phyloP scores from a whole-genome alignment of 345 rosid genomes.

The Psidium guajava region DNA sequence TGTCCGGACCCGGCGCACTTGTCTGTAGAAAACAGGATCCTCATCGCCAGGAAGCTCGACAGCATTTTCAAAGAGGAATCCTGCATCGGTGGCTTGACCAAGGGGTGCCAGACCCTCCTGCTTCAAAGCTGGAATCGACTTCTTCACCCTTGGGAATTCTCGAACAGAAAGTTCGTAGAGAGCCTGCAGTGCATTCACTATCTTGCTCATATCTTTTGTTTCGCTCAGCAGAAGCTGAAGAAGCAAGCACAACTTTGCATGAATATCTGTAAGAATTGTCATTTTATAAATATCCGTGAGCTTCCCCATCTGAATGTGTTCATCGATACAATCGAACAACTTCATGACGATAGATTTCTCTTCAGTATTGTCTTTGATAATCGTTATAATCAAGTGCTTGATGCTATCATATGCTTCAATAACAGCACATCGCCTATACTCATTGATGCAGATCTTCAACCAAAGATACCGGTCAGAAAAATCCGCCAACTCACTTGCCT shows the following conservation, averaged over 20 bases:
- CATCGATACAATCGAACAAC: constrained; percentile 45
- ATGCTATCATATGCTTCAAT: constrained; percentile 82
- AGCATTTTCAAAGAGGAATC: constrained; percentile 69
- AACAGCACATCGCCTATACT: constrained; percentile 85
- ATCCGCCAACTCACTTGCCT: constrained; percentile 59
- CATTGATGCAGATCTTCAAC: constrained; percentile 65
- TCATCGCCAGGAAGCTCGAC: constrained; percentile 46
- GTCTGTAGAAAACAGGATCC: constrained; percentile 53
- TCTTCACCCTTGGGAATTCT: constrained; percentile 43
- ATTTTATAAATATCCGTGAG: constrained; percentile 32
- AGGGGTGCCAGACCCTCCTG: constrained; percentile 57
- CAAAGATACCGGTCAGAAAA: constrained; percentile 74
- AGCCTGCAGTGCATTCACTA: constrained; percentile 69
- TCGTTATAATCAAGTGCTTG: constrained; percentile 42
- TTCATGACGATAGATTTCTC: constrained; percentile 49
- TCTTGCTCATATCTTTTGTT: constrained; percentile 37
- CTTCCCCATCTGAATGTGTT: constrained; percentile 24
- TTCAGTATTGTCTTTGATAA: constrained; percentile 42
- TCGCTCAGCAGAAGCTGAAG: constrained; percentile 51
- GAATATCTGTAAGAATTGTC: constrained; percentile 40
- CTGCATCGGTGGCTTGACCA: constrained; percentile 26
- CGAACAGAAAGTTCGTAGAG: constrained; percentile 59
- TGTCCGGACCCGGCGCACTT: constrained; percentile 60
- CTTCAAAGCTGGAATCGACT: constrained; percentile 16
- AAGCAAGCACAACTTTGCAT: constrained; percentile 50